Percentiles rank a stretch among this genome's conserved stretches.
These are phyloP conservation scores for Venturia pyrina DNA, from an alignment of 2,329 filamentous ascomycete genomes.

Conservation along the genomic window DNA sequence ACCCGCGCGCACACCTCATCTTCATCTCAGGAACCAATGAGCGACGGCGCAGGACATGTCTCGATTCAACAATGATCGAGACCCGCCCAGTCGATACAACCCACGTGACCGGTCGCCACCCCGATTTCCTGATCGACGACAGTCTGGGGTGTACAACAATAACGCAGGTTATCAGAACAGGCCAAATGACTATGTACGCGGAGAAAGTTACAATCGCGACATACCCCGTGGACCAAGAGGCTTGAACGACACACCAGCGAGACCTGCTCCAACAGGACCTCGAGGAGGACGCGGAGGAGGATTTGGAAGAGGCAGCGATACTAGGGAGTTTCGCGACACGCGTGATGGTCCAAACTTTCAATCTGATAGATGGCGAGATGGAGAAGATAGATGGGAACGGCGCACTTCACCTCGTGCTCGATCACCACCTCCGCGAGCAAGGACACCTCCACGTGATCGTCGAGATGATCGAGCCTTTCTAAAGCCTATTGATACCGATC, in stretches of 20 bases:
- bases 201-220: slow-evolving; percentile 2
- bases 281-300: slow-evolving; percentile 9
- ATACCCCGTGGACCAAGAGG: slow-evolving; percentile 11
- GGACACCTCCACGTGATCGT: slow-evolving; percentile 50
- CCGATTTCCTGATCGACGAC: slow-evolving; percentile 6
- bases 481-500: slow-evolving; percentile 55
- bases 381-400: slow-evolving; percentile 3
- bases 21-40: neutral
- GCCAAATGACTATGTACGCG: neutral
- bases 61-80: slow-evolving; percentile 5
- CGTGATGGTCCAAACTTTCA: neutral
- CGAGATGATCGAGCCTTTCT: slow-evolving; percentile 56
- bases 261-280: slow-evolving; percentile 2
- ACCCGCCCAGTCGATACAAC: slow-evolving; percentile 4
- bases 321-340: slow-evolving; percentile 5
- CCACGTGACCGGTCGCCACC: slow-evolving; percentile 5
- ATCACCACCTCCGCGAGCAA: slow-evolving; percentile 45
- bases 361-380: slow-evolving; percentile 7
- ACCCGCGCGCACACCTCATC: neutral
- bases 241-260: neutral
- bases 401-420: slow-evolving; percentile 2
- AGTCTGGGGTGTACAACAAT: neutral
- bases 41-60: neutral
- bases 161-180: neutral
- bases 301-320: slow-evolving; percentile 2